These are phyloP conservation scores for Funneliformis caledonium DNA, from an alignment of 371 early-diverging fungal species.

Conservation along the genomic window DNA sequence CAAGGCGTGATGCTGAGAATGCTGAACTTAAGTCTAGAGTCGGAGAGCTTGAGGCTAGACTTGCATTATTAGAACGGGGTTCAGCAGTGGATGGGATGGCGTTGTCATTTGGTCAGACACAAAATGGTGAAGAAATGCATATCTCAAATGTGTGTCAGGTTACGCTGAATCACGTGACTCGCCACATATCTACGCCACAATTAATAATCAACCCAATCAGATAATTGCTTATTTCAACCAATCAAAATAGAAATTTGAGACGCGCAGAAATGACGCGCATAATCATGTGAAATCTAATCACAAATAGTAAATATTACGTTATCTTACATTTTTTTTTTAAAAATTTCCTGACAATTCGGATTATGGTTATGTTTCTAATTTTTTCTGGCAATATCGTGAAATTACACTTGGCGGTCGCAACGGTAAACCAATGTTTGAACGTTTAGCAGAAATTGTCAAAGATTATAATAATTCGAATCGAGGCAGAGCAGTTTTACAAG, in stretches of 20 bases:
- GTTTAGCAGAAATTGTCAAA: background rate
- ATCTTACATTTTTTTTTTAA: background rate
- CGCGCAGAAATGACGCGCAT: background rate
- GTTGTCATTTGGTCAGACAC: too few species aligned
- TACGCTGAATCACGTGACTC: background rate
- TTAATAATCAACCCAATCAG: too few species aligned
- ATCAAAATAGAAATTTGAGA: too few species aligned
- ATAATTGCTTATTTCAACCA: too few species aligned
- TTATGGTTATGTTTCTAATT: background rate
- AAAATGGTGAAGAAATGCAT: background rate
- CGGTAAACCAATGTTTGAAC: background rate
- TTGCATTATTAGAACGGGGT: too few species aligned
- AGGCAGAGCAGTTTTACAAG: background rate
- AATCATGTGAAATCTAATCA: background rate
- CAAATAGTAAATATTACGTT: too few species aligned
- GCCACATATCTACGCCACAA: too few species aligned
- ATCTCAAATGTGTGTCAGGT: too few species aligned
- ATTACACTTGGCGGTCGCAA: background rate
- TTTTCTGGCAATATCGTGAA: background rate
- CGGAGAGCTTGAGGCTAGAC: too few species aligned
- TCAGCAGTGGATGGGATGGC: too few species aligned
- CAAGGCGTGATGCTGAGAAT: too few species aligned
- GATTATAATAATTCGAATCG: background rate
- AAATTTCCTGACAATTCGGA: background rate
- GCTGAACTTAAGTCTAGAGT: too few species aligned